These are phyloP conservation scores for Fusarium sp. DNA, from an alignment of 2,329 filamentous ascomycete genomes.

Conservation along the genomic window DNA sequence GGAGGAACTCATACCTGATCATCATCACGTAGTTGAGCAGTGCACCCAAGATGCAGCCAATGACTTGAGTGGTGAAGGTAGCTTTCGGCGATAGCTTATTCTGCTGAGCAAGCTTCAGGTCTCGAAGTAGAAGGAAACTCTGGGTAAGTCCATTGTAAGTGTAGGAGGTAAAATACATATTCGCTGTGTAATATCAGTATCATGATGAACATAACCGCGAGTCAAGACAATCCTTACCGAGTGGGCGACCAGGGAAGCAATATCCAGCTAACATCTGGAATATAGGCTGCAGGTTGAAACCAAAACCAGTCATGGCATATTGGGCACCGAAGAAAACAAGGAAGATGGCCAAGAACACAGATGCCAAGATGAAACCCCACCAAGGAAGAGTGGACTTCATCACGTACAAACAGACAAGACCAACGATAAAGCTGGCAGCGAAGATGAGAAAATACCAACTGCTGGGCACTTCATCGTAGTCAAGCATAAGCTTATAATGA, in stretches of 20 bases:
- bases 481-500: conserved; percentile 38
- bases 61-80: conserved; percentile 60
- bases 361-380: conserved; percentile 59
- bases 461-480: conserved; percentile 26
- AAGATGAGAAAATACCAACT: conserved; percentile 30
- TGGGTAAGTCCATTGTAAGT: conserved; percentile 25
- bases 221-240: neutral
- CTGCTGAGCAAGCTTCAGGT: conserved; percentile 29
- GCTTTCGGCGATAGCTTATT: conserved; percentile 30
- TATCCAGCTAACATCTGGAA: conserved; percentile 37
- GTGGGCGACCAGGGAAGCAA: conserved; percentile 26
- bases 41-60: conserved; percentile 66
- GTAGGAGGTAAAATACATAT: conserved; percentile 37
- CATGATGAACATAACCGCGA: fast-evolving
- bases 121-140: conserved; percentile 13
- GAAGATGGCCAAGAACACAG: conserved; percentile 52
- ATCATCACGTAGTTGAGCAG: conserved; percentile 68
- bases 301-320: conserved; percentile 26
- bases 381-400: conserved; percentile 45
- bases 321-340: conserved; percentile 57
- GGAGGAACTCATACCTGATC: conserved; percentile 38
- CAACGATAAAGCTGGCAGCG: neutral
- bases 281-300: conserved; percentile 27
- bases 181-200: conserved; percentile 1
- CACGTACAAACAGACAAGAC: conserved; percentile 41